A percentile compares a stretch with the other conserved stretches of the same genome.
Conservation (phyloP, 169 alveolate species). For the Plasmodium gallinaceum region DNA sequence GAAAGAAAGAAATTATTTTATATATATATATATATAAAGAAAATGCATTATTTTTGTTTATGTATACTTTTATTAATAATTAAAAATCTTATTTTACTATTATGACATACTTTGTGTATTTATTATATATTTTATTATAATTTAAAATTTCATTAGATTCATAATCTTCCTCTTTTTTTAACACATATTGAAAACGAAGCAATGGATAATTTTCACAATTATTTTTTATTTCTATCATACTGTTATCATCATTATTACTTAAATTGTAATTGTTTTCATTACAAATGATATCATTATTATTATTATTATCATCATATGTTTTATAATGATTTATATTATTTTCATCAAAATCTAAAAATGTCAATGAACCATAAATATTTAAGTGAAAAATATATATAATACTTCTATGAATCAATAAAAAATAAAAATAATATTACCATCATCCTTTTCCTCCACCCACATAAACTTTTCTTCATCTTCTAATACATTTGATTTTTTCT, state of each 20-base stretch:
- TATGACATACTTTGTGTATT: slow-evolving; percentile 34
- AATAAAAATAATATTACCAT: background rate
- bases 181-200: slow-evolving; percentile 41
- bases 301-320: background rate
- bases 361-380: no score
- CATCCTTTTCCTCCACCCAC: slow-evolving; percentile 71
- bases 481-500: slow-evolving; percentile 30
- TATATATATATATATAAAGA: background rate
- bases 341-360: background rate
- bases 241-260: background rate
- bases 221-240: slow-evolving; percentile 28
- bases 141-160: background rate
- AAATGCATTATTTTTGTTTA: background rate
- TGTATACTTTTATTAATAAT: background rate
- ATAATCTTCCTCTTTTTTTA: slow-evolving; percentile 2
- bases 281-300: background rate
- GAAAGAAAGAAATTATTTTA: no score
- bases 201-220: background rate
- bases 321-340: background rate
- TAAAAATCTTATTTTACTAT: background rate
- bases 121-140: slow-evolving; percentile 28
- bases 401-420: background rate
- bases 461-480: slow-evolving; percentile 66
- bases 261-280: background rate
- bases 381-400: background rate